phyloP scores from a whole-genome alignment of 805 yeast species.

The Yarrowia alimentaria region DNA sequence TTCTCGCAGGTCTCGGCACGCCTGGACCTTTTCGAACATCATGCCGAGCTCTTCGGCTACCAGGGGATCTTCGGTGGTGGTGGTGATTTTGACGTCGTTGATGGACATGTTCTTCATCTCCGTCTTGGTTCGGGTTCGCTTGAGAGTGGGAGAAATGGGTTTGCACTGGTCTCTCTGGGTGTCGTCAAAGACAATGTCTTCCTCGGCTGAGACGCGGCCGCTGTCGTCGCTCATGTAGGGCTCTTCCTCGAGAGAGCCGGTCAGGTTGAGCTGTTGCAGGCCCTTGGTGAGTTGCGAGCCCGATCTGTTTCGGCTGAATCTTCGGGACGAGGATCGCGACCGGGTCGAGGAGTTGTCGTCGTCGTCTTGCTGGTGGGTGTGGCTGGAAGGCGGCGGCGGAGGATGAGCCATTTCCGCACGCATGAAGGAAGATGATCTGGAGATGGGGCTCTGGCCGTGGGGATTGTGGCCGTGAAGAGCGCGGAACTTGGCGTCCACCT shows the following conservation, averaged over 20 bases:
- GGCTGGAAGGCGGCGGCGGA: constrained; percentile 29
- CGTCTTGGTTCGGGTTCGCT: constrained; percentile 16
- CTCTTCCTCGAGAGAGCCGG: constrained; percentile 20
- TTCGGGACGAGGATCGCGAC: constrained; percentile 10
- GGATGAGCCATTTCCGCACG: constrained; percentile 30
- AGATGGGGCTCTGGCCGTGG: constrained; percentile 7
- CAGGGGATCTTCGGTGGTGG: constrained; percentile 36
- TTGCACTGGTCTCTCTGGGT: constrained; percentile 17
- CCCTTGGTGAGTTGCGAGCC: constrained; percentile 12
- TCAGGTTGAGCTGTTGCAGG: constrained; percentile 9
- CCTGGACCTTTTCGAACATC: constrained; percentile 42
- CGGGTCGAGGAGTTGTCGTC: constrained; percentile 7
- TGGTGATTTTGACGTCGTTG: constrained; percentile 23
- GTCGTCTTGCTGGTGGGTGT: constrained; percentile 16
- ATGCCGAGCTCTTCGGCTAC: constrained; percentile 39
- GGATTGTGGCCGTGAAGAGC: constrained; percentile 41
- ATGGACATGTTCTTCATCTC: constrained; percentile 19
- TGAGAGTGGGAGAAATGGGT: constrained; percentile 19
- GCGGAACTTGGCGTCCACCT: constrained; percentile 63
- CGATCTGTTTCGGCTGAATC: constrained; percentile 4
- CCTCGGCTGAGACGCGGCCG: constrained; percentile 10
- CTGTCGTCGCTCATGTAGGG: constrained; percentile 19
- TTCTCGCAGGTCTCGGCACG: constrained; percentile 69
- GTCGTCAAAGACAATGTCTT: constrained; percentile 2
- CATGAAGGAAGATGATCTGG: constrained; percentile 27